Evolutionary conservation across 2,329 filamentous ascomycete genomes (phyloP).

Genomic region (Stemphylium lycopersici): DNA sequence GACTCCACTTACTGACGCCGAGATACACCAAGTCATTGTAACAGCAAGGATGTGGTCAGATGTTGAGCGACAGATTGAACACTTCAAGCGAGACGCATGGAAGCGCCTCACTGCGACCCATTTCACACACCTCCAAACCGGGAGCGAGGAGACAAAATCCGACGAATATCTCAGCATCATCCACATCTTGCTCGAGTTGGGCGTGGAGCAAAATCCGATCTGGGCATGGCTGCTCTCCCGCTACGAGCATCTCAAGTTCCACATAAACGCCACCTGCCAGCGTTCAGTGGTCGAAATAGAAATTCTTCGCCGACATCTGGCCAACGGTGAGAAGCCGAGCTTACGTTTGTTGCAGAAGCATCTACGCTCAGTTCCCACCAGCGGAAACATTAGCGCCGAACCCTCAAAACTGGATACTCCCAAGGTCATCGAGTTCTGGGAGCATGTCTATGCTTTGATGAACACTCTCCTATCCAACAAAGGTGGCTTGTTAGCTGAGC

Average conservation of each 20-base stretch:
- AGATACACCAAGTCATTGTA: constrained; percentile 85
- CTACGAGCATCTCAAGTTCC: constrained; percentile 86
- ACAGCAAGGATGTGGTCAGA: constrained; percentile 95
- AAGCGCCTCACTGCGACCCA: constrained; percentile 75
- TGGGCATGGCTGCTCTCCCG: constrained; percentile 93
- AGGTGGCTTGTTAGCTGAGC: constrained; percentile 83
- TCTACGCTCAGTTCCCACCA: constrained; percentile 74
- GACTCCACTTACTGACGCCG: constrained; percentile 71
- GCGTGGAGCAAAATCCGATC: constrained; percentile 94
- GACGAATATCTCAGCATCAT: constrained; percentile 95
- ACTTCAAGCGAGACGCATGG: constrained; percentile 91
- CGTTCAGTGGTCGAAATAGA: constrained; percentile 92
- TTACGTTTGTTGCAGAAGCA: constrained; percentile 74
- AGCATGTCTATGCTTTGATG: constrained; percentile 79
- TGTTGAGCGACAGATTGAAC: constrained; percentile 82
- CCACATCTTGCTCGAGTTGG: constrained; percentile 84
- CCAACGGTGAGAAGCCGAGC: constrained; percentile 73
- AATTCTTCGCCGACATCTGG: constrained; percentile 81
- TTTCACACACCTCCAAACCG: constrained; percentile 54
- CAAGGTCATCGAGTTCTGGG: constrained; percentile 89
- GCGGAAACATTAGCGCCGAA: constrained; percentile 62
- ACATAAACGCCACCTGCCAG: constrained; percentile 79
- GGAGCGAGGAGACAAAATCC: constrained; percentile 58
- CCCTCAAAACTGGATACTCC: constrained; percentile 72
- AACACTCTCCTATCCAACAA: constrained; percentile 73